Base-by-base conservation (phyloP, 2,329 filamentous ascomycete species). In the Talaromyces sp. region DNA sequence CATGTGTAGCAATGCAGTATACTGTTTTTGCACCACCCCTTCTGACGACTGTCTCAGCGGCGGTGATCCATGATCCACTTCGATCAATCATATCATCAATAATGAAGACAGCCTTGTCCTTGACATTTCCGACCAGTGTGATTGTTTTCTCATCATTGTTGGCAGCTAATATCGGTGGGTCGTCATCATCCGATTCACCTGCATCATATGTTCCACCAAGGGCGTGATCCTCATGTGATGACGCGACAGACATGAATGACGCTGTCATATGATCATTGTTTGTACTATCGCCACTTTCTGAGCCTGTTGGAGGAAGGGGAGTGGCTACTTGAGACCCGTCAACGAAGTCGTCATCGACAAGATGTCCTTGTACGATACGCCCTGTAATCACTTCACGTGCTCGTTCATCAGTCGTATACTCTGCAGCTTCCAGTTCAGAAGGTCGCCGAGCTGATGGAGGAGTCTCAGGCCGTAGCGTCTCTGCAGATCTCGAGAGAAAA, bases 11-110 rank as follows among this genome's bases (percentile, higher is more conserved):
- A 81, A 99, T 96, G 83, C 93, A 97, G 79, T 97, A 98, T 41
- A 99, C 95, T 78, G 91, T 95, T 71, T 91, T 96, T 1, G 95
- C 95, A 52, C 88, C 87, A 69, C 95, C 96, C 69, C 90, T 88
- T 83, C 98, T 98, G 62, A 97, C 91, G 2, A 97, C 94, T 1
- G 93, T 96, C 82, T 99, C 95, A 13, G 95, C 95, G 7, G 95
- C 95, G 6, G 94, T 94, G 70, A 99, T 96, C 95, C 95, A 99
- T 7, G 92, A 97, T 15, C 90, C 92, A 10, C 93, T 89, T 81
- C 97, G 97, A 81, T 99, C 95, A 73, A 99, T 97, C 91, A 99
- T 98, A 77, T 99, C 95, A 76, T 99, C 95, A 59, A 99, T 91
- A 67, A 99, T 93, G 75, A 99, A 90, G 62, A 98, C 95, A 0